A percentile compares a stretch with the other conserved stretches of the same genome.
phyloP scores from a whole-genome alignment of 2,329 filamentous ascomycete genomes.

The Botrytis deweyae region DNA sequence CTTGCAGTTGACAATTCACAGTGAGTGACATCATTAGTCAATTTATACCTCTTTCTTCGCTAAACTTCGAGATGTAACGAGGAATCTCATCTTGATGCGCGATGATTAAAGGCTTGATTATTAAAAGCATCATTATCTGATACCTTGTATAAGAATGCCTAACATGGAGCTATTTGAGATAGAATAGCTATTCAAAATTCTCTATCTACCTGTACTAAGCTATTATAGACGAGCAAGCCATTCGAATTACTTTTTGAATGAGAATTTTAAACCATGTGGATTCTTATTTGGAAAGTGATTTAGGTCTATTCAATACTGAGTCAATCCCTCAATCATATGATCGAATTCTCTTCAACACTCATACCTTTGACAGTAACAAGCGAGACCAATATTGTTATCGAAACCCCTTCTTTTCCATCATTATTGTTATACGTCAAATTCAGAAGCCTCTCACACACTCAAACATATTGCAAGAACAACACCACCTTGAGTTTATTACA shows the following conservation, averaged over 20 bases:
- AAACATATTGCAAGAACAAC: background rate
- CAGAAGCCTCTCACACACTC: background rate
- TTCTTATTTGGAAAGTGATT: too few species aligned
- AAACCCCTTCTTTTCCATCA: background rate
- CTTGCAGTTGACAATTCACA: background rate
- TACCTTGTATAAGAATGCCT: rapidly evolving
- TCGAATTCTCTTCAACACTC: background rate
- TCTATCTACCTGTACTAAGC: rapidly evolving
- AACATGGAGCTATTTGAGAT: background rate
- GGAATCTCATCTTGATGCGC: background rate
- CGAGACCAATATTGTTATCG: background rate
- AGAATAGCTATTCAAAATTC: too few species aligned
- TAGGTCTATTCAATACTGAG: too few species aligned
- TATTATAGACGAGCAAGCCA: background rate
- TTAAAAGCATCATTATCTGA: too few species aligned
- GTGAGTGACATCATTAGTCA: background rate
- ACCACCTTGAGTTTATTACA: background rate
- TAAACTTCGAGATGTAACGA: background rate
- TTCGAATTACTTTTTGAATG: too few species aligned
- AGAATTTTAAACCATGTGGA: background rate
- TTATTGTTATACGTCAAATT: too few species aligned
- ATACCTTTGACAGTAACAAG: background rate
- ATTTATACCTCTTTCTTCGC: background rate
- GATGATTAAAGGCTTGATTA: too few species aligned
- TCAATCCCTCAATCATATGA: too few species aligned